These are phyloP conservation scores for Boletus rufocinnamomeus DNA, from an alignment of 768 basidiomycete genomes.

Conservation along the genomic window DNA sequence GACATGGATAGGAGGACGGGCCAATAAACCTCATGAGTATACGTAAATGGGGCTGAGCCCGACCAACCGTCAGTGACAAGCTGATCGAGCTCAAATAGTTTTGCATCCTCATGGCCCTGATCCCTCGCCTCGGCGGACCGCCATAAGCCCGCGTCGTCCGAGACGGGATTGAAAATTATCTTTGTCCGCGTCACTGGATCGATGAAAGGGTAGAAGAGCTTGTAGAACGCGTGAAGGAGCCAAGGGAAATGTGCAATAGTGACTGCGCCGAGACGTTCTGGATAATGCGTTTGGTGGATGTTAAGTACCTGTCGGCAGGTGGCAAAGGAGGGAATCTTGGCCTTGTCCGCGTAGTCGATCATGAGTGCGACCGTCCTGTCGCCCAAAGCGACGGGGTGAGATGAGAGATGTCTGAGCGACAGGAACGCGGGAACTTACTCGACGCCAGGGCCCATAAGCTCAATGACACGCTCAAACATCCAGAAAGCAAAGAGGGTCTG, in stretches of 20 bases:
- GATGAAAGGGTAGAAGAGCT: constrained; percentile 75
- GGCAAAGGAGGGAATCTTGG: constrained; percentile 52
- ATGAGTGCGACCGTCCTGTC: constrained; percentile 70
- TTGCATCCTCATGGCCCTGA: constrained; percentile 15
- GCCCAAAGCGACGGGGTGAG: too few relatives aligned
- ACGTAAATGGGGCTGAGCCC: constrained; percentile 66
- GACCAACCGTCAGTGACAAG: constrained; percentile 73
- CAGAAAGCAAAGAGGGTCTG: constrained; percentile 80
- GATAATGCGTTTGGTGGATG: constrained; percentile 81
- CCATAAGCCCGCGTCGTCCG: constrained; percentile 29
- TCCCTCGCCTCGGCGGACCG: constrained; percentile 26
- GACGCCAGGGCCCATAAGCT: constrained; percentile 78
- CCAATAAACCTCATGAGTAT: constrained; percentile 79
- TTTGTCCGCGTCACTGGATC: constrained; percentile 79
- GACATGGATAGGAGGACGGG: constrained; percentile 57
- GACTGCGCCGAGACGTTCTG: constrained; percentile 77
- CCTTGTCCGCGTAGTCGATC: constrained; percentile 76
- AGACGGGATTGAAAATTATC: constrained; percentile 68
- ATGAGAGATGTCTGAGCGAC: too few relatives aligned
- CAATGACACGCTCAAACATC: constrained; percentile 73
- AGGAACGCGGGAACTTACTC: constrained; percentile 51
- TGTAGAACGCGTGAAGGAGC: constrained; percentile 72
- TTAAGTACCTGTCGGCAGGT: constrained; percentile 47
- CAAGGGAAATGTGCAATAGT: constrained; percentile 80
- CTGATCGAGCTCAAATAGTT: constrained; percentile 65